A percentile compares a stretch with the other conserved stretches of the same genome.
Evolutionary conservation across 805 yeast species (phyloP).

Genomic region (Candida mattraensis): DNA sequence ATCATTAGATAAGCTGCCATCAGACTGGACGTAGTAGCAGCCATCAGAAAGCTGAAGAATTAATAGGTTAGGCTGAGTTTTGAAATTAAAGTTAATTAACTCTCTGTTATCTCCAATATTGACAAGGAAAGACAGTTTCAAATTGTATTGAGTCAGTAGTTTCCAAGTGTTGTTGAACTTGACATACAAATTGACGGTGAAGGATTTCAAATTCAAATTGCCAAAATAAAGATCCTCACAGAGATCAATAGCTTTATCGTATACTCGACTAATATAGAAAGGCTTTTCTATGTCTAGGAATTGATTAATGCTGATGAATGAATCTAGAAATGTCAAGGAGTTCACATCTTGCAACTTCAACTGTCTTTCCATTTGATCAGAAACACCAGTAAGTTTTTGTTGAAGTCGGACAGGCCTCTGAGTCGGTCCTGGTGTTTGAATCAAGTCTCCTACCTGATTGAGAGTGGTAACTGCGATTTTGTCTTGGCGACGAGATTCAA

Average conservation of each 20-base stretch:
- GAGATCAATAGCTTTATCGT: slow-evolving; percentile 26
- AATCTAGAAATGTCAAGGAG: slow-evolving; percentile 29
- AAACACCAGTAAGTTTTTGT: slow-evolving; percentile 10
- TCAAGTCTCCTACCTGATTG: slow-evolving; percentile 16
- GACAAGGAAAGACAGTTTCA: slow-evolving; percentile 32
- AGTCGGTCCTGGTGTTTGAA: slow-evolving; percentile 3
- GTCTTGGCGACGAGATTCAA: neutral
- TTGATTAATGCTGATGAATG: slow-evolving; percentile 38
- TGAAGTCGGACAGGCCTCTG: neutral
- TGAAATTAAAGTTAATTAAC: slow-evolving; percentile 16
- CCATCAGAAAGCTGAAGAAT: slow-evolving; percentile 31
- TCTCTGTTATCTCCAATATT: slow-evolving; percentile 34
- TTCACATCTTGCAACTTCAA: slow-evolving; percentile 30
- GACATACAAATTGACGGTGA: slow-evolving; percentile 27
- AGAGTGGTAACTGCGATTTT: slow-evolving; percentile 5
- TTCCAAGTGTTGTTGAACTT: slow-evolving; percentile 24
- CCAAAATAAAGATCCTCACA: slow-evolving; percentile 26
- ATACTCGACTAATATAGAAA: slow-evolving; percentile 38
- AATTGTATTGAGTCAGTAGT: slow-evolving; percentile 23
- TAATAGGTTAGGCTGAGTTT: slow-evolving; percentile 26
- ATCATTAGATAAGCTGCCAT: slow-evolving; percentile 13
- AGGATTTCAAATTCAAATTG: slow-evolving; percentile 20
- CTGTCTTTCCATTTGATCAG: slow-evolving; percentile 29
- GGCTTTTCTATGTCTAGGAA: slow-evolving; percentile 25
- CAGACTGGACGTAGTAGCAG: slow-evolving; percentile 31